A percentile compares a stretch with the other conserved stretches of the same genome.
Evolutionary conservation across 2,329 filamentous ascomycete species (phyloP).

Genomic region (Aureobasidium sp.): DNA sequence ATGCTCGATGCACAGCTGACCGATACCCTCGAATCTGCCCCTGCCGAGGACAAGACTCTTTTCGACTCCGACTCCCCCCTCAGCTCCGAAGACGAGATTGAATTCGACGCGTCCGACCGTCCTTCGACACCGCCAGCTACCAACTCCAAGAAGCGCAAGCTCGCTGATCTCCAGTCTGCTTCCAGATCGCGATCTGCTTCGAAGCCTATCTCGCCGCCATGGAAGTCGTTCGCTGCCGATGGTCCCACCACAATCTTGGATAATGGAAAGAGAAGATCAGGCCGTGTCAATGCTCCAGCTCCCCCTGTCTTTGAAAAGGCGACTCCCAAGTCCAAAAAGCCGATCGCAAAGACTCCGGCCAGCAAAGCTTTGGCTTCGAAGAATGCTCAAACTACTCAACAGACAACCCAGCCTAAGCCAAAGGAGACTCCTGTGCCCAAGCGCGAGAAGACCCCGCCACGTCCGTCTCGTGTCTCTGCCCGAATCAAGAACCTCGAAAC

Average conservation of each 20-base stretch:
- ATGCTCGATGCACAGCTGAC: not conserved
- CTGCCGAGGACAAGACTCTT: not conserved
- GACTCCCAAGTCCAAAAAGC: not conserved
- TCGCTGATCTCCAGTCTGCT: slow-evolving; percentile 30
- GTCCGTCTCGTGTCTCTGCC: slow-evolving; percentile 6
- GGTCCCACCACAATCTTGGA: slow-evolving; percentile 78
- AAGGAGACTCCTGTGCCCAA: slow-evolving; percentile 1
- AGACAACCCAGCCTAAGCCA: not conserved
- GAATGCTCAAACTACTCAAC: slow-evolving; percentile 3
- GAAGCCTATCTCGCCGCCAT: slow-evolving; percentile 55
- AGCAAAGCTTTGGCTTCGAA: not conserved
- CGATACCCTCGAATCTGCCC: not conserved
- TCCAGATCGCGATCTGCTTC: slow-evolving; percentile 24
- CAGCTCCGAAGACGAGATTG: not conserved
- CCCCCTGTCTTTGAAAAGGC: slow-evolving; percentile 3
- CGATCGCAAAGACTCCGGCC: not conserved
- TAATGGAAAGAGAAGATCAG: slow-evolving; percentile 55
- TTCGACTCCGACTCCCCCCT: not conserved
- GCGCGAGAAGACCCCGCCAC: slow-evolving; percentile 5
- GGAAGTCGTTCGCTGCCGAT: slow-evolving; percentile 79
- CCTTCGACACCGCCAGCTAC: not conserved
- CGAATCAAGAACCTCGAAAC: slow-evolving; percentile 4
- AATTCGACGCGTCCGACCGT: slow-evolving; percentile 13
- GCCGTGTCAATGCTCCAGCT: slow-evolving; percentile 48
- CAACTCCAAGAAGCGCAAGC: slow-evolving; percentile 57